Base-by-base conservation (phyloP, 805 yeast species). In the Schwanniomyces sp. region DNA sequence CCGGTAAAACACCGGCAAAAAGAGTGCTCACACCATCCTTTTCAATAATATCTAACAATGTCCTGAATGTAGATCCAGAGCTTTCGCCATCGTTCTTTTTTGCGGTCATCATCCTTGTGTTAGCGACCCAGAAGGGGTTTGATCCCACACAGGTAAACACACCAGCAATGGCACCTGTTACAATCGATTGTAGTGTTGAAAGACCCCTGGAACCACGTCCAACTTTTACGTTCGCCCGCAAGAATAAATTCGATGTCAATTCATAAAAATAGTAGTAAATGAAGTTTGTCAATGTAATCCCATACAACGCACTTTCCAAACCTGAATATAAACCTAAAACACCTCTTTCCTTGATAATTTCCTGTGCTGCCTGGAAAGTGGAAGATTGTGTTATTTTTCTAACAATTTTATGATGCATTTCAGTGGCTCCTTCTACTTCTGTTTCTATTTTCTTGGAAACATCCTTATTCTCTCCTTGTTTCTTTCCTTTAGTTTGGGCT, bases 61-160 rank as follows among this genome's bases (percentile, higher is more conserved):
- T 80, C 43, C 69, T 69, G 36, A 87, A 54, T 1, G 91, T 82
- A 28, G 78, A 70, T 16, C 50, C 47, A 8, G 59, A 51, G 8
- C 52, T 58, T 21, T 58, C 58, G 14, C 50, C 54, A 21, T 49
- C 47, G 16, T 48, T 53, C 42, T 53, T 51, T 52, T 67, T 66
- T 47, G 67, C 62, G 44, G 91, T 90, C 56, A 95, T 88, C 80
- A 86, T 82, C 61, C 96, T 79, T 2, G 97, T 91, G 63, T 91
- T 91, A 40, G 95, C 94, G 39, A 91, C 96, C 97, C 97, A 91
- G 55, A 89, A 82, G 21, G 97, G 97, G 64, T 91, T 91, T 10
- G 96, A 84, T 9, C 84, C 76, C 17, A 87, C 71, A 43, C 91
- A 87, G 3, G 97, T 90, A 34, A 90, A 80, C 8, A 91, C 79